Base-by-base conservation (phyloP, 495 filamentous ascomycete species). In the Penicillium alfredii region DNA sequence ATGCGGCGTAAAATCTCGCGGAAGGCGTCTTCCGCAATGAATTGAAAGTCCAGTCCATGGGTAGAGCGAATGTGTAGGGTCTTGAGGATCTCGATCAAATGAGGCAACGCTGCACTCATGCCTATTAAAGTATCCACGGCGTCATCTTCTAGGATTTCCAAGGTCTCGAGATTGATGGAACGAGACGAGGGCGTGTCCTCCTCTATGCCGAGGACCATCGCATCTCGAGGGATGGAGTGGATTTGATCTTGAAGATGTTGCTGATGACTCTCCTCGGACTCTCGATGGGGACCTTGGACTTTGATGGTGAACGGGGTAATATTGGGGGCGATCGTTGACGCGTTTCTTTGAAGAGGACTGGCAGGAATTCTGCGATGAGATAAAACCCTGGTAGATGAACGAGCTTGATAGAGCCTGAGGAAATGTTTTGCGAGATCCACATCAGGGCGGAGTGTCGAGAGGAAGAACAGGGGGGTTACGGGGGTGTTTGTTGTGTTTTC, bases 81-180 rank as follows among this genome's bases (percentile, higher is more conserved):
- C 0, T 28, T 26, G 4, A 60, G 34, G 6, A 50, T 48, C 2
- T 41, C 33, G 1, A 56, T 33, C 1, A 56, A 6, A 38, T 54
- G 49, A 1, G 53, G 53, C n/a, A 56, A 45, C 0, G 44, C 49
- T 0, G 47, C 4, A 1, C 30, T 19, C 49, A 60, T 52, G 2
- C 50, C 43, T 27, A 17, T 40, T 33, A 55, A 51, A 0, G 48
- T 44, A 17, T 51, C 48, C 0, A 58, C 38, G 3, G 48, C 43
- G 18, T 58, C 55, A 18, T 55, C 53, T 10, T 58, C 45, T 9
- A 38, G 42, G 8, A 55, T 60, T 14, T 56, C 56, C 7, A 60
- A 13, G 5, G 28, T 48, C 5, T 35, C 13, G 11, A 56, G 19
- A 7, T 45, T 36, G 29, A 35, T 33, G 8, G 37, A 14, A 6